Evolutionary conservation across 2,329 filamentous ascomycete genomes (phyloP), one percentile per base, ranked within the genome.

Genomic region (Clarireedia paspali): DNA sequence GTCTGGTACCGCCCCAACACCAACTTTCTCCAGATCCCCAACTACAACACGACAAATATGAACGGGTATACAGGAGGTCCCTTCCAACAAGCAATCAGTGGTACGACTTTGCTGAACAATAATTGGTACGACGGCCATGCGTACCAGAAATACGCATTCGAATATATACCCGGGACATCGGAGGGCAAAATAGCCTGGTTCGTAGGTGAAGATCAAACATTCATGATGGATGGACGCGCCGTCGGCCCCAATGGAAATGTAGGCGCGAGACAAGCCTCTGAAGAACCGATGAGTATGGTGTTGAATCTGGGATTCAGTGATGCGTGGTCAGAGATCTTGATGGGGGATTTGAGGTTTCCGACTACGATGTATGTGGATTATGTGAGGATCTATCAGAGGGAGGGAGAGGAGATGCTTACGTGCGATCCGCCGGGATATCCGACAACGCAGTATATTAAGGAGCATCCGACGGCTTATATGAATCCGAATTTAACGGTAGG

Each of bases 381-480:
- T 62, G 74, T 81, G 14, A 70, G 78, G 6, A 75, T 76, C 66
- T 82, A 81, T 61, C 79, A 81, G 64, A 73, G 74, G 57, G 68
- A 71, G 52, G 77, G 74, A 2, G 59, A 75, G 53, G 68, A 71
- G 53, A 70, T 71, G 56, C 70, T 81, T 17, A 81, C 78, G 12
- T 81, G 79, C 64, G 79, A 81, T 66, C 79, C 78, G 6, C 73
- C 73, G 1, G 78, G 80, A 0, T 88, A 82, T 66, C 78, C 80
- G 51, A 88, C 85, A 0, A 88, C 84, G 0, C 68, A 77, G 2
- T 89, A 88, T 68, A 89, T 88, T 65, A 72, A 71, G 50, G 71
- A 77, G 1, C 85, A 89, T 66, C 74, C 75, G 2, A 73, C 77
- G 51, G 77, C 82, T 2, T 89, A 88, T 64, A 70, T 71, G 34